Evolutionary conservation across 2,329 filamentous ascomycete species (phyloP), one percentile per base, ranked within the genome.

Genomic region (Cadophora sp.): DNA sequence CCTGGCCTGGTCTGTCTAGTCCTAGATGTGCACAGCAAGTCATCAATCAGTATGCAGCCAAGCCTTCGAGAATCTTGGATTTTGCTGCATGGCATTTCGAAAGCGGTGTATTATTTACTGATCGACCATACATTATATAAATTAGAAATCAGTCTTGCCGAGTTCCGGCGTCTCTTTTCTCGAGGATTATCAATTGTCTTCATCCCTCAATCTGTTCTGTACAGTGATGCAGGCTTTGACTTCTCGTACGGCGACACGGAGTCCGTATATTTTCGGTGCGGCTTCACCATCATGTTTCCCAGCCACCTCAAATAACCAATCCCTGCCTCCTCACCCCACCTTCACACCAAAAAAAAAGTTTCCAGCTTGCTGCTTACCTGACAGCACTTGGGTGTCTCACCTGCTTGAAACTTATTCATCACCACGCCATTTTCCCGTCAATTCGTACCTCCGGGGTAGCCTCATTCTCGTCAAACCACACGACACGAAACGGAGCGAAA

Each of bases 31-130:
- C 30, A 39, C 11, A 39, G 53, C 53, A 58, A 58, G 53, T 58
- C 55, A 41, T 58, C 55, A 11, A 56, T 56, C 14, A n/a, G 43
- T 20, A 58, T 39, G 33, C 55, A 58, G 36, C 33, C 55, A 56
- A 56, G 33, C 33, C 55, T 41, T 58, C 55, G n/a, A 56, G 53
- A 30, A 39, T 39, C 53, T 41, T 9, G 45, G n/a, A n/a, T 24
- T 48, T n/a, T 6, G 20, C 45, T 55, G 53, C n/a, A 56, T 56
- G 53, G 53, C n/a, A 56, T 56, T 58, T 58, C 7, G 33, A 58
- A 58, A 58, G 55, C 39, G 55, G 36, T 58, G 36, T 43, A 16
- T 24, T 27, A 24, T 24, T 43, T 43, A 58, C 55, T 41, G 36
- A 58, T 58, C 55, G 36, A 41, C 36, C 36, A 39, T 18, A 14